Evolutionary conservation across 1,284 basidiomycete species (phyloP), one percentile per base, ranked within the genome.

Genomic region (Phaffia rhodozyma): DNA sequence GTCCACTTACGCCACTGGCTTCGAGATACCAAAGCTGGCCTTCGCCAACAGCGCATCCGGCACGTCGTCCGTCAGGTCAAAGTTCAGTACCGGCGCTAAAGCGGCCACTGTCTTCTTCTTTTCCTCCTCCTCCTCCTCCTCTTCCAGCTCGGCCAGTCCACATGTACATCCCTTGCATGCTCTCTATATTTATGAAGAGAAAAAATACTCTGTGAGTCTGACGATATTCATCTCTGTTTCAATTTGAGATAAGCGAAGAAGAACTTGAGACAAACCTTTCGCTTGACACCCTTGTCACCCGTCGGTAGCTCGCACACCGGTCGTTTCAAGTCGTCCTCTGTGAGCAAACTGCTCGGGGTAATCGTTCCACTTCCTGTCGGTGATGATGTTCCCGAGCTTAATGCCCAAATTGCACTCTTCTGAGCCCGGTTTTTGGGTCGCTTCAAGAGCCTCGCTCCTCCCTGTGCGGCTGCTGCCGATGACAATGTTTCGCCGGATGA

Each of bases 81-180:
- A 64, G 49, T n/a, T 59, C 63, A 67, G 66, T 55, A 74, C 70
- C 1, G 71, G 70, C 18, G 69, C 69, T 1, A 70, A 69, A 78
- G 80, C 68, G 30, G 74, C 77, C 58, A 62, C 3, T 55, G 52
- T 75, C 71, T 72, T 68, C 75, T 93, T 89, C 74, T 90, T 87
- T 58, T 83, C 84, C 75, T 96, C 89, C 27, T 43, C 38, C 43
- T 72, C 68, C 75, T 93, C 89, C 74, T 90, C 87, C 58, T 83
- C 84, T 75, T 96, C 89, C 27, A 93, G 74, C 78, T 97, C 93
- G n/a, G 88, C 86, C 58, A 97, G 79, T 30, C 92, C 92, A 73
- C 92, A 97, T 3, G 89, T 84, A 76, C 92, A 97, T 72, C 84
- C 85, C 79, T 96, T 96, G 82, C 92, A 97, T 47, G 93, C 93